Base-by-base conservation (phyloP, 208 protist species). In the Trypanosoma avium region DNA sequence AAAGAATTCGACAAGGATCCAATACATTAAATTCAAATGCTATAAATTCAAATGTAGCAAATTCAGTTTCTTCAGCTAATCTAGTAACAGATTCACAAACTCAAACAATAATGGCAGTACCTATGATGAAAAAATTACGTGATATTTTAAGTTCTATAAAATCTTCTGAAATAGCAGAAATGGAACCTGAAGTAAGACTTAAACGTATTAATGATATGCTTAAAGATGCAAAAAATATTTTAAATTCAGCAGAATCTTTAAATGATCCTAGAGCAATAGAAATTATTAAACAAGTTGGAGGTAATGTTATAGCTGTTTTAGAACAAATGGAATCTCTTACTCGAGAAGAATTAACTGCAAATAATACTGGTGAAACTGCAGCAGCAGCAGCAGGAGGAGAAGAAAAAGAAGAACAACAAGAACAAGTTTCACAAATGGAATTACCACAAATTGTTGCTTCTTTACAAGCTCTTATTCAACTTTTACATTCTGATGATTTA, bases 401-500 rank as follows among this genome's bases (percentile, higher is more conserved):
- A 3, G 46, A 42, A 3, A 24, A 47, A 15, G 52, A 54, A 42
- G 27, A 22, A 26, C 8, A 4, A 27, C 22, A 42, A 13, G 46
- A 64, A 30, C 47, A 50, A 17, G 33, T 21, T 62, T n/a, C 26
- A 8, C 40, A 58, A 22, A 29, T 69, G 43, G 43, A 47, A 26
- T 21, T 65, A 19, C 8, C 30, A 19, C 19, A 46, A 26, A 61
- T 77, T 30, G 19, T 70, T n/a, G 56, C 40, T 49, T 53, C 52
- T 35, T 36, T 81, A 32, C 50, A 74, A 32, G 53, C 58, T 17
- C 26, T 76, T 53, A 49, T 77, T 57, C 49, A 81, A 38, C 58
- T 77, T 32, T 56, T 82, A n/a, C 65, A 77, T 26, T 77, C 69
- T 0, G 55, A 59, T 36, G 50, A 77, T 24, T 77, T 82, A 47